Evolutionary conservation across 352 stramenopile genomes (phyloP).

Genomic region (Halophytophthora polymorphica): DNA sequence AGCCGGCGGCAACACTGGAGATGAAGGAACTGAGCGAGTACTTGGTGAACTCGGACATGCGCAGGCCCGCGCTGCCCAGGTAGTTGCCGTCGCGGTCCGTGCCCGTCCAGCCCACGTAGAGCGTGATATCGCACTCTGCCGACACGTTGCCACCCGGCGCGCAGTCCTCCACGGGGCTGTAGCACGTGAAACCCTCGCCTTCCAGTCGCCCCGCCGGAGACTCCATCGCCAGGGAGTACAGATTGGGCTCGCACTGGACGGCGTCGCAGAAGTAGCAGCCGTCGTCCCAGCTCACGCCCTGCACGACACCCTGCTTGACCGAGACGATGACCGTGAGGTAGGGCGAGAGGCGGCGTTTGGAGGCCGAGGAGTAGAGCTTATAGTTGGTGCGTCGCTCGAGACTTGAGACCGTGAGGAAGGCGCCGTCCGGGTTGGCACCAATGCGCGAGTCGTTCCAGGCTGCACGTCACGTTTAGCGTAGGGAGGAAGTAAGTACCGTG

Average conservation of each 20-base stretch:
- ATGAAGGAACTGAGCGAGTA: slow-evolving; percentile 82
- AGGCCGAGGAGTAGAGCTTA: slow-evolving; percentile 65
- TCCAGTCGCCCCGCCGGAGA: slow-evolving; percentile 36
- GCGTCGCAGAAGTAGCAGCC: slow-evolving; percentile 73
- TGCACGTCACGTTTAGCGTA: slow-evolving; percentile 13
- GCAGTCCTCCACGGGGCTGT: slow-evolving; percentile 35
- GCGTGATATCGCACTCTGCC: slow-evolving; percentile 57
- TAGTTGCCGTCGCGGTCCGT: slow-evolving; percentile 80
- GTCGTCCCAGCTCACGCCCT: slow-evolving; percentile 81
- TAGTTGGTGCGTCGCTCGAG: slow-evolving; percentile 61
- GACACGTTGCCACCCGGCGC: slow-evolving; percentile 28
- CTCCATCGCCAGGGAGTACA: slow-evolving; percentile 57
- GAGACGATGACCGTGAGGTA: slow-evolving; percentile 80
- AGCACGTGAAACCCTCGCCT: slow-evolving; percentile 68
- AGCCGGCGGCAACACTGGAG: slow-evolving; percentile 53
- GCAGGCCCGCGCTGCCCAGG: slow-evolving; percentile 66
- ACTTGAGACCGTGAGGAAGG: slow-evolving; percentile 72
- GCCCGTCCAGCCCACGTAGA: slow-evolving; percentile 80
- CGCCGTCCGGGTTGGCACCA: slow-evolving; percentile 34
- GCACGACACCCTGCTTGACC: slow-evolving; percentile 72
- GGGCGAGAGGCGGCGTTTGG: slow-evolving; percentile 45
- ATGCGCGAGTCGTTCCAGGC: slow-evolving; percentile 73
- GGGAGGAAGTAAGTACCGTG: background rate
- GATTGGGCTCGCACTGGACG: slow-evolving; percentile 59
- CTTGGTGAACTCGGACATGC: slow-evolving; percentile 82